Conservation (phyloP, 192 early-diverging fungal genomes). For the Podila epicladia region DNA sequence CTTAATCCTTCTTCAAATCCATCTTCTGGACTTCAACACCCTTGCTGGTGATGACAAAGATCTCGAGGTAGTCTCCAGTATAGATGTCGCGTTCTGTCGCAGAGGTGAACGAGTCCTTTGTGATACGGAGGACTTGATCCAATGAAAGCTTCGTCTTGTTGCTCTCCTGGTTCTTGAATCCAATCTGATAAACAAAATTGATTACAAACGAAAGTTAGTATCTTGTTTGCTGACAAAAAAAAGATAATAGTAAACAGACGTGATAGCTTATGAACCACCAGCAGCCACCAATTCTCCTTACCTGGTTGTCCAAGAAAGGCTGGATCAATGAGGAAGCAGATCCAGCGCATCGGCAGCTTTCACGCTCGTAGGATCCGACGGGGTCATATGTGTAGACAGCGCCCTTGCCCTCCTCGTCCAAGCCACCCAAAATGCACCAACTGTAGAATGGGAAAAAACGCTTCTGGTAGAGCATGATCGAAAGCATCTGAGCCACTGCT, state of each 20-base stretch:
- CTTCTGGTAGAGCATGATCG: constrained; percentile 88
- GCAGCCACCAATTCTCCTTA: constrained; percentile 19
- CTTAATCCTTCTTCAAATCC: constrained; percentile 93
- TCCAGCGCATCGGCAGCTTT: constrained; percentile 78
- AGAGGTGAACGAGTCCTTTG: constrained; percentile 95
- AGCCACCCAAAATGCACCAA: constrained; percentile 88
- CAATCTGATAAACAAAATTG: constrained; percentile 60
- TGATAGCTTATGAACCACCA: not conserved
- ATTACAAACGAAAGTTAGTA: not conserved
- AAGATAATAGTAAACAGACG: no score
- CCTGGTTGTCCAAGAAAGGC: constrained; percentile 97
- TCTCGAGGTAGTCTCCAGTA: constrained; percentile 95
- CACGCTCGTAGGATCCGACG: constrained; percentile 89
- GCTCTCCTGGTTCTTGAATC: constrained; percentile 73
- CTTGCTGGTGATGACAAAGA: constrained; percentile 85
- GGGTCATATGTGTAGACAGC: constrained; percentile 94
- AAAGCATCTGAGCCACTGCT: constrained; percentile 95
- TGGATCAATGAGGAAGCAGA: constrained; percentile 92
- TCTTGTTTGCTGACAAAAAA: not conserved
- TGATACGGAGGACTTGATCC: constrained; percentile 77
- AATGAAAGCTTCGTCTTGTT: constrained; percentile 52
- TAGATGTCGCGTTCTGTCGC: constrained; percentile 99
- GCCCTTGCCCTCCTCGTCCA: constrained; percentile 91
- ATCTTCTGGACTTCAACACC: constrained; percentile 79
- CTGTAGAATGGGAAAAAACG: constrained; percentile 98